Percentiles rank a stretch among this genome's conserved stretches.
Conservation (phyloP, 1,139 yeast genomes). For the Geotrichum cucujoidarum region DNA sequence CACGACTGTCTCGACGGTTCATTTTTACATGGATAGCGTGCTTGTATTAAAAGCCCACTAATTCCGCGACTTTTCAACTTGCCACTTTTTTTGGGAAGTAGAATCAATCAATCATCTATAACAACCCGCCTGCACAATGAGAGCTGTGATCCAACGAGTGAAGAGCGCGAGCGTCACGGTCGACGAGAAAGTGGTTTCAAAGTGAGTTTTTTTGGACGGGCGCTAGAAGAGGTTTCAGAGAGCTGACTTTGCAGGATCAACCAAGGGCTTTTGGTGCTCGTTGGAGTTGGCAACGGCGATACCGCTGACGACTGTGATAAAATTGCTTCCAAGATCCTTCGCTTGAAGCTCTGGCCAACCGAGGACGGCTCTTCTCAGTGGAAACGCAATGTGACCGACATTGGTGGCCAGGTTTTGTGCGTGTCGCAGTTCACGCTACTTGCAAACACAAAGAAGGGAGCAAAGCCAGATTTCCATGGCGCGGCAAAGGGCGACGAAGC, state of each 20-base stretch:
- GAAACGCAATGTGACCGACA: constrained; percentile 52
- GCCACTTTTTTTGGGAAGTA: too few species aligned
- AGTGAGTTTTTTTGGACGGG: not conserved
- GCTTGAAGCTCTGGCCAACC: constrained; percentile 70
- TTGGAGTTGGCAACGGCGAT: constrained; percentile 78
- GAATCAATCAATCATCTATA: too few species aligned
- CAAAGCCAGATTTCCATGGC: constrained; percentile 87
- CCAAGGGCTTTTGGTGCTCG: constrained; percentile 71
- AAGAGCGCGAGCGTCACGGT: constrained; percentile 84
- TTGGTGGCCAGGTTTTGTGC: constrained; percentile 54
- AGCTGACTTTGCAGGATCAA: constrained; percentile 44
- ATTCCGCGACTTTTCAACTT: too few species aligned
- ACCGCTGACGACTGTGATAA: constrained; percentile 65
- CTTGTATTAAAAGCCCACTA: too few species aligned
- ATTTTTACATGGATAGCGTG: too few species aligned
- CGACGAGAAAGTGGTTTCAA: constrained; percentile 59
- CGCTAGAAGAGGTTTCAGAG: not conserved
- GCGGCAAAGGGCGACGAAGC: constrained; percentile 84
- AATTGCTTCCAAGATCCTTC: constrained; percentile 61
- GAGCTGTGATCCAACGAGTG: constrained; percentile 83
- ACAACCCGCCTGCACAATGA: too few species aligned
- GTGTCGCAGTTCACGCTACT: constrained; percentile 89
- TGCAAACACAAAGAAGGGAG: constrained; percentile 79
- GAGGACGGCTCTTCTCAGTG: constrained; percentile 51
- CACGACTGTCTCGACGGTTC: too few species aligned